Evolutionary conservation across 2,329 filamentous ascomycete species (phyloP).

Genomic region (Phialemoniopsis sp.): DNA sequence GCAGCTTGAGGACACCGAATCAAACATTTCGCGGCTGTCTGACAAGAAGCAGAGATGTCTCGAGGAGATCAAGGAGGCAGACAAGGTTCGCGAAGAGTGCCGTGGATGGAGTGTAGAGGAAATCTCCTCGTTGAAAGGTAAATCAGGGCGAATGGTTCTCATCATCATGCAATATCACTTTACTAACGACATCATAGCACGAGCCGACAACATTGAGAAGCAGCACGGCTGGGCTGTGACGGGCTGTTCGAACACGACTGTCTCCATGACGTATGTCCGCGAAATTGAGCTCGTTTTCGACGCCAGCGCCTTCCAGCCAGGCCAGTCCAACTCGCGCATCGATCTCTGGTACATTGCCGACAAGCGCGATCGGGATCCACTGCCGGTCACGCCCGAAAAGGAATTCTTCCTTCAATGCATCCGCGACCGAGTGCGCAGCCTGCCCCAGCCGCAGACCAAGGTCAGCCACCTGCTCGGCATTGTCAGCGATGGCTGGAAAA

Average conservation of each 20-base stretch:
- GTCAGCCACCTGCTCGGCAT: slow-evolving; percentile 53
- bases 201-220: slow-evolving; percentile 61
- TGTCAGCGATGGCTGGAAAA: slow-evolving; percentile 63
- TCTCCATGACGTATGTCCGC: slow-evolving; percentile 71
- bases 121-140: slow-evolving; percentile 75
- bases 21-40: slow-evolving; percentile 56
- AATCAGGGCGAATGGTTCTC: slow-evolving; percentile 5
- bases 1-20: slow-evolving; percentile 64
- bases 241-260: slow-evolving; percentile 53
- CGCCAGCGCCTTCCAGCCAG: slow-evolving; percentile 52
- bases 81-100: slow-evolving; percentile 80
- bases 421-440: slow-evolving; percentile 59
- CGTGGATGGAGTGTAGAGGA: slow-evolving; percentile 84
- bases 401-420: slow-evolving; percentile 75
- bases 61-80: slow-evolving; percentile 75
- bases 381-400: slow-evolving; percentile 58
- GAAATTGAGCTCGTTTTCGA: slow-evolving; percentile 74
- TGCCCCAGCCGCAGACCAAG: slow-evolving; percentile 54
- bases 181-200: slow-evolving; percentile 38
- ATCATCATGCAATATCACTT: background rate
- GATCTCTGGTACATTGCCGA: slow-evolving; percentile 68
- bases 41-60: slow-evolving; percentile 66
- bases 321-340: slow-evolving; percentile 48
- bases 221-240: slow-evolving; percentile 69
- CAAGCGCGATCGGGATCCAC: slow-evolving; percentile 45